A percentile compares a stretch with the other conserved stretches of the same genome.
Conservation (phyloP, 169 alveolate genomes). For the Toxoplasma gondii region DNA sequence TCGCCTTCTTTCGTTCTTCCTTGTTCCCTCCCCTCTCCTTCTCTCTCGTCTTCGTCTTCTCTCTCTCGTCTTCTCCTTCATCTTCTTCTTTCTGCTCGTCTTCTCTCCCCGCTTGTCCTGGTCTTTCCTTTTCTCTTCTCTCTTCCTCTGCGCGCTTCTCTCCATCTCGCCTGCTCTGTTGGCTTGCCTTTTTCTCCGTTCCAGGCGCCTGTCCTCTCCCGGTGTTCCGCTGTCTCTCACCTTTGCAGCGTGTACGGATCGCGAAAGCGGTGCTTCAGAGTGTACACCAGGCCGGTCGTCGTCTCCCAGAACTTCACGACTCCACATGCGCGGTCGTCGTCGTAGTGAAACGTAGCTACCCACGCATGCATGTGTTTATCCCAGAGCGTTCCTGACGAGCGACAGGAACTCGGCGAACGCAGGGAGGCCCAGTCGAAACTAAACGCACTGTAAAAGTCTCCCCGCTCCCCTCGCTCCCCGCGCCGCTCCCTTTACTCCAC, state of each 20-base stretch:
- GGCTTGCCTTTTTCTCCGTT: background rate
- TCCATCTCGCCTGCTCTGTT: background rate
- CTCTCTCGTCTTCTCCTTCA: too few species aligned
- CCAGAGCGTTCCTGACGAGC: constrained; percentile 49
- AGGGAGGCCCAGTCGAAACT: too few species aligned
- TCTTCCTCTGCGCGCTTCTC: background rate
- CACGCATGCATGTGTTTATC: constrained; percentile 66
- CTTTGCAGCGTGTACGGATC: background rate
- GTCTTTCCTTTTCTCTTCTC: too few species aligned
- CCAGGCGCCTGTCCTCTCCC: background rate
- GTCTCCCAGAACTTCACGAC: constrained; percentile 67
- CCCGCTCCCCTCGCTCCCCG: too few species aligned
- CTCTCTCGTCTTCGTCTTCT: too few species aligned
- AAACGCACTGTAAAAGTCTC: too few species aligned
- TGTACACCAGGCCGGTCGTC: constrained; percentile 40
- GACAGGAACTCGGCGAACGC: background rate
- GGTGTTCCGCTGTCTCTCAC: background rate
- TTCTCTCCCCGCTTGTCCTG: too few species aligned
- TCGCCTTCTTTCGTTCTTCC: too few species aligned
- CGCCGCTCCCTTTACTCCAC: too few species aligned
- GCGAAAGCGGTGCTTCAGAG: constrained; percentile 33
- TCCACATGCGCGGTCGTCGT: constrained; percentile 38
- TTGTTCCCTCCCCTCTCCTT: too few species aligned
- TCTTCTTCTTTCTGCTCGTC: too few species aligned
- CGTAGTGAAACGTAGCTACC: constrained; percentile 65